These are phyloP conservation scores for Entomortierella parvispora DNA, from an alignment of 192 early-diverging fungal species.

Conservation along the genomic window DNA sequence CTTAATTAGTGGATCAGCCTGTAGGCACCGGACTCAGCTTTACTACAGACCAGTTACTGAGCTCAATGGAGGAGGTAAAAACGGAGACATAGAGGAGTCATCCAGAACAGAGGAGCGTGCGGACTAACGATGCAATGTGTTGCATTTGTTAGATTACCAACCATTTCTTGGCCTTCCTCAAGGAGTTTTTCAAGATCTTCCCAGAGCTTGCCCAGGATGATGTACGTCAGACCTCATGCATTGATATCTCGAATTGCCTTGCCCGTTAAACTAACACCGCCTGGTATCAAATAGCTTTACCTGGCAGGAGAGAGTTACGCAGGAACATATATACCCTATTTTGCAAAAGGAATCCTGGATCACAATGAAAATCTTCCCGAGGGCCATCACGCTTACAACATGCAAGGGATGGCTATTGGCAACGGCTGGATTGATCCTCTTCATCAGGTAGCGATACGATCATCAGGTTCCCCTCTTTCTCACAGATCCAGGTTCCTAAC, in stretches of 20 bases:
- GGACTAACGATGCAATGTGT: too few species aligned
- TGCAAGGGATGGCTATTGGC: constrained; percentile 68
- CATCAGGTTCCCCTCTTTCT: neutral
- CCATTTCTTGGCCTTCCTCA: constrained; percentile 61
- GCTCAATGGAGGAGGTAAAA: constrained; percentile 63
- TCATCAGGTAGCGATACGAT: constrained; percentile 57
- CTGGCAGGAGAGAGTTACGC: constrained; percentile 73
- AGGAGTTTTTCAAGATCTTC: constrained; percentile 60
- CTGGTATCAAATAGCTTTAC: constrained; percentile 63
- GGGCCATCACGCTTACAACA: constrained; percentile 44
- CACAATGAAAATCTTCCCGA: constrained; percentile 32
- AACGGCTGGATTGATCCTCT: constrained; percentile 73
- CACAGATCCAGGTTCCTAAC: neutral
- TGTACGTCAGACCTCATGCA: constrained; percentile 24
- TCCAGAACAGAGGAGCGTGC: too few species aligned
- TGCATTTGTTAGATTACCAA: constrained; percentile 50
- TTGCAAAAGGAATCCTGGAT: constrained; percentile 51
- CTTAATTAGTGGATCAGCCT: constrained; percentile 67
- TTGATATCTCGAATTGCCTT: neutral
- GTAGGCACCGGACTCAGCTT: constrained; percentile 72
- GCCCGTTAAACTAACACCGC: too few species aligned
- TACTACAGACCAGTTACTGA: constrained; percentile 47
- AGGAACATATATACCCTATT: constrained; percentile 72
- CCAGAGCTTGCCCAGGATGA: constrained; percentile 57
- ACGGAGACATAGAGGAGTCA: too few species aligned